A percentile compares a stretch with the other conserved stretches of the same genome.
Conservation (phyloP, 805 yeast genomes). For the Starmerella bombicola region DNA sequence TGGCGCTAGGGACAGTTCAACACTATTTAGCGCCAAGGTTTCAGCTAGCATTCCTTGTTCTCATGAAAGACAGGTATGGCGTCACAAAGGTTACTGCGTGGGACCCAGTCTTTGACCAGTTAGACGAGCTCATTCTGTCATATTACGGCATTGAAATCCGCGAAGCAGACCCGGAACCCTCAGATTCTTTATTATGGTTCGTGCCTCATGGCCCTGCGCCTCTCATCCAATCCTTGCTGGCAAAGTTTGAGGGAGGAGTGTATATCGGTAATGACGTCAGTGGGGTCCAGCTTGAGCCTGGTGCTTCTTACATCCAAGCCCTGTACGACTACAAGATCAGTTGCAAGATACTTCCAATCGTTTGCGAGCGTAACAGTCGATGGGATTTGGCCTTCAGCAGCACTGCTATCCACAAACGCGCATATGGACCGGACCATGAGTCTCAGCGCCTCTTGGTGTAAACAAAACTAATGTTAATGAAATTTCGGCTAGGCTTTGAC, state of each 20-base stretch:
- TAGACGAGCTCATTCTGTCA: constrained; percentile 34
- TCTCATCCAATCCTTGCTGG: constrained; percentile 22
- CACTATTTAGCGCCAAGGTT: constrained; percentile 38
- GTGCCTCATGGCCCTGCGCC: constrained; percentile 65
- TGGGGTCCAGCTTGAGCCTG: constrained; percentile 29
- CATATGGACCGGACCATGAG: background rate
- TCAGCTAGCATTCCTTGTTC: constrained; percentile 50
- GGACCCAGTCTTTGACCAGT: constrained; percentile 49
- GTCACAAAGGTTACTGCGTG: constrained; percentile 36
- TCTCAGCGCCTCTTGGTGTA: background rate
- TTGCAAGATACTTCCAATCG: constrained; percentile 3
- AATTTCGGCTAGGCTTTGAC: background rate
- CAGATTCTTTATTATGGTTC: constrained; percentile 35
- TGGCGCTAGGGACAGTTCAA: constrained; percentile 60
- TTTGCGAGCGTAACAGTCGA: constrained; percentile 15
- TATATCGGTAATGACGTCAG: constrained; percentile 23
- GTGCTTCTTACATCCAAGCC: constrained; percentile 2
- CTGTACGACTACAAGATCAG: constrained; percentile 6
- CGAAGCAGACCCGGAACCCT: constrained; percentile 22
- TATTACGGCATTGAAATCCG: constrained; percentile 24
- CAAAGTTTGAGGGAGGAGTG: constrained; percentile 1
- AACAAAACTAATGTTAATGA: background rate
- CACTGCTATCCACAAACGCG: constrained; percentile 22
- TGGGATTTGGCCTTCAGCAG: constrained; percentile 27
- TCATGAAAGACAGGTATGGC: constrained; percentile 28